Conservation (phyloP, 1,284 basidiomycete genomes). For the Leucocoprinus gongylophorus region DNA sequence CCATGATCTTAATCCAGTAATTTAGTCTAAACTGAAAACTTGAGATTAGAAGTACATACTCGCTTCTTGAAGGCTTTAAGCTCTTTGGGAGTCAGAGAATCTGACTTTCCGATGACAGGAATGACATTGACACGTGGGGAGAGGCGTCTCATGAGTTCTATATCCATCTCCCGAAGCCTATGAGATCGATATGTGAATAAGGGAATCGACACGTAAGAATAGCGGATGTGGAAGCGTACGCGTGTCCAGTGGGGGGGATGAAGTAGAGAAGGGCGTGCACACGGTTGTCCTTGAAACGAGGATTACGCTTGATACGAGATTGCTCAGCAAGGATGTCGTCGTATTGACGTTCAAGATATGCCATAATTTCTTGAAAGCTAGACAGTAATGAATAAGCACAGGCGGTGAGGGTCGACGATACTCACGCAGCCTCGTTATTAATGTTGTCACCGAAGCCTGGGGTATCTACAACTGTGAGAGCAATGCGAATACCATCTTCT, state of each 20-base stretch:
- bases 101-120: conserved; percentile 94
- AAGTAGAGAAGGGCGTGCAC: conserved; percentile 96
- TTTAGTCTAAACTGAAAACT: background rate
- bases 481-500: conserved; percentile 94
- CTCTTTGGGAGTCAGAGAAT: conserved; percentile 85
- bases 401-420: conserved; percentile 16
- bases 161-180: conserved; percentile 94
- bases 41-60: conserved; percentile 36
- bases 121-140: conserved; percentile 97
- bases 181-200: conserved; percentile 6
- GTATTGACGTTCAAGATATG: conserved; percentile 95
- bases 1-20: conserved; percentile 69
- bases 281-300: conserved; percentile 93
- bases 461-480: conserved; percentile 94
- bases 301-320: conserved; percentile 97
- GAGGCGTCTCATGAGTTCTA: conserved; percentile 91
- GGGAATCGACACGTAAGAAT: conserved; percentile 5
- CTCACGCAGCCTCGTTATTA: conserved; percentile 92
- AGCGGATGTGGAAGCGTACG: conserved; percentile 33
- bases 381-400: conserved; percentile 7
- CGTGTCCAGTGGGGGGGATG: conserved; percentile 69
- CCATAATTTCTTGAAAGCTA: conserved; percentile 92
- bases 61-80: conserved; percentile 91
- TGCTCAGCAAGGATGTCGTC: conserved; percentile 98
- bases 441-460: conserved; percentile 98